Evolutionary conservation across 202 grass and related monocot species (phyloP).

Genomic region (Panicum hallii): DNA sequence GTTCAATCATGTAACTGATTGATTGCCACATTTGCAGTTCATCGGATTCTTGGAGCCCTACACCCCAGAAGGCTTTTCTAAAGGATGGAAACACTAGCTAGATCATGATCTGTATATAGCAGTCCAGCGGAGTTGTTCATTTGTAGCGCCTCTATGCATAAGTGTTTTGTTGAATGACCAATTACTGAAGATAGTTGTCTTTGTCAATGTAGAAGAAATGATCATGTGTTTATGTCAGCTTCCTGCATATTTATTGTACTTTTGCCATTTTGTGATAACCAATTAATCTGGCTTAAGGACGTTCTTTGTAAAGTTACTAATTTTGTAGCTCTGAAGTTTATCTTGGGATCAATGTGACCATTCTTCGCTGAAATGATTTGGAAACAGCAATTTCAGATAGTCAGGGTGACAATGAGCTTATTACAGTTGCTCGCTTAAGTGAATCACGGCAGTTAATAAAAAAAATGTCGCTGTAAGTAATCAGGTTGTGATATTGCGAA

Average conservation of each 20-base stretch:
- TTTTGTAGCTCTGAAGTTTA: background rate
- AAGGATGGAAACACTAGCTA: slow-evolving; percentile 77
- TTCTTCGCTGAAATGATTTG: background rate
- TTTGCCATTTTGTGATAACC: background rate
- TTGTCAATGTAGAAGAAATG: background rate
- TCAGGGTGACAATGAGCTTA: background rate
- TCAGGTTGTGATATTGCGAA: background rate
- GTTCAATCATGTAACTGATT: background rate
- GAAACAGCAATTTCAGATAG: background rate
- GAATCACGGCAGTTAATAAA: background rate
- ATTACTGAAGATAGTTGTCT: background rate
- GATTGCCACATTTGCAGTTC: slow-evolving; percentile 58
- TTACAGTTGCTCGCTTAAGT: background rate
- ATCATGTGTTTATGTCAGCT: background rate
- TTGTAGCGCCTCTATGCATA: background rate
- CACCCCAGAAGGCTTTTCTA: slow-evolving; percentile 68
- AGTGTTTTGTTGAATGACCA: background rate
- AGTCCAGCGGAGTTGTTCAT: background rate
- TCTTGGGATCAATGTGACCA: background rate
- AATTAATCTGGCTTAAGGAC: background rate
- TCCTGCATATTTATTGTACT: background rate
- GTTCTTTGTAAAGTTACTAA: too few relatives aligned
- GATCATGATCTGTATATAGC: background rate
- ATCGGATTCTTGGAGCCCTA: slow-evolving; percentile 97
- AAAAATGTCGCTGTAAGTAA: background rate